Base-by-base conservation (phyloP, 2,329 filamentous ascomycete genomes). In the Pseudocercospora vitis region DNA sequence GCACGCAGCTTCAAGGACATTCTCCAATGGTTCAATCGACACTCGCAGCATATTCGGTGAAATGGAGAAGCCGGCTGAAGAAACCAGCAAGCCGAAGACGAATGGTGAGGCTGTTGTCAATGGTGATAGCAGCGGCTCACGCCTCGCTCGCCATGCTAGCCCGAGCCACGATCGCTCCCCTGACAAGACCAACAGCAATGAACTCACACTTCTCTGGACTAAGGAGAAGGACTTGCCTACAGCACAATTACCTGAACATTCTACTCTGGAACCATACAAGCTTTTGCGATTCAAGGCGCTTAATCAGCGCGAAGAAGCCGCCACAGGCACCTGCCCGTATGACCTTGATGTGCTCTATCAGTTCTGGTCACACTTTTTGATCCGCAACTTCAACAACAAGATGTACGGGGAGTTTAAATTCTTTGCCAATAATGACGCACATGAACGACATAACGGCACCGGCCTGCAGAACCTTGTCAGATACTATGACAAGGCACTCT, bases 381-480 rank as follows among this genome's bases (percentile, higher is more conserved):
- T 84, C 58, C 79, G 82, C 64, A 85, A 87, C 72, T 90, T 91
- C 79, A 88, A 91, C 70, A 76, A 79, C 54, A 77, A 76, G 67
- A 88, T 91, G 82, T 91, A 91, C 73, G 76, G 82, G 67, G 87
- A 91, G 69, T 90, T 91, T 73, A 82, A 83, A 59, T 74, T 76
- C 64, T 78, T 81, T 68, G 87, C 87, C 51, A 73, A 85, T 57
- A 82, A 85, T 66, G 87, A 91, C 71, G 76, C 79, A 51, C 69
- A 72, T 53, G 70, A 78, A 58, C 75, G 75, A 64, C 72, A 73
- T 64, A 77, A 77, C 55, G 74, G 75, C 55, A 74, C 74, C 59
- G 87, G 87, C 45, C 74, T 88, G 66, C 77, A 77, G 54, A 81
- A 81, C 67, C 74, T 90, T 51, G 74, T 88, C 62, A 79, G 80